A percentile compares a stretch with the other conserved stretches of the same genome.
phyloP scores from a whole-genome alignment of 2,329 filamentous ascomycete genomes.

The Beauveria bassiana region DNA sequence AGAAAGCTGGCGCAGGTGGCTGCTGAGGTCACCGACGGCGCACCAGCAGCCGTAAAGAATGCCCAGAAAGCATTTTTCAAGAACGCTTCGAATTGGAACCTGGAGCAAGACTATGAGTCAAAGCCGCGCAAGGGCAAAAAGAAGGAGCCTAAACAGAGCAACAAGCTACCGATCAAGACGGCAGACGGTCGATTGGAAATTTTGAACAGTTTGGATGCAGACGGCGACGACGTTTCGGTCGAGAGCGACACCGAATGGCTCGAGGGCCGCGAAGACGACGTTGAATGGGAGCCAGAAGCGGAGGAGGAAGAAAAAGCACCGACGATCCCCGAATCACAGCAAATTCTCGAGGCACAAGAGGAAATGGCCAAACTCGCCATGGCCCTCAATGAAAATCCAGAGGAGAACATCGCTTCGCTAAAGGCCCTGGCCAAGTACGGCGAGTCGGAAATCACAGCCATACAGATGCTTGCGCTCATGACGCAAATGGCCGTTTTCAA shows the following conservation, averaged over 20 bases:
- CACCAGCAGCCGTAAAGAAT: slow-evolving; percentile 26
- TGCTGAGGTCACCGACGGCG: slow-evolving; percentile 35
- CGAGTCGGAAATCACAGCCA: slow-evolving; percentile 58
- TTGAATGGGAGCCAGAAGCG: slow-evolving; percentile 39
- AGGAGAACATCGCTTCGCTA: slow-evolving; percentile 77
- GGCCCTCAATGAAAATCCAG: slow-evolving; percentile 82
- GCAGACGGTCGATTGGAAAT: slow-evolving; percentile 65
- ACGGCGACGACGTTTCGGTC: slow-evolving; percentile 51
- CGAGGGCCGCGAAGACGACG: slow-evolving; percentile 49
- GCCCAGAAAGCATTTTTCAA: slow-evolving; percentile 61
- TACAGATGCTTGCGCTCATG: slow-evolving; percentile 79
- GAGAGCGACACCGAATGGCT: slow-evolving; percentile 59
- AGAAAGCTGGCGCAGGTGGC: slow-evolving; percentile 49
- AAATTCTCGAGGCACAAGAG: slow-evolving; percentile 83
- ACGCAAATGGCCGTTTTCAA: slow-evolving; percentile 89
- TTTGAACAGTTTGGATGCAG: slow-evolving; percentile 45
- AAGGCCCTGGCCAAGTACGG: slow-evolving; percentile 70
- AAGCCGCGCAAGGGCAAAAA: slow-evolving; percentile 73
- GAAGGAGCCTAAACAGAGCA: slow-evolving; percentile 56
- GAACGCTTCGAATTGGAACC: slow-evolving; percentile 74
- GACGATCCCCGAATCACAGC: slow-evolving; percentile 64
- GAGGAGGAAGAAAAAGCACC: slow-evolving; percentile 44
- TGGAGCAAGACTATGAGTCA: slow-evolving; percentile 86
- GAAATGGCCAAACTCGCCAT: slow-evolving; percentile 79
- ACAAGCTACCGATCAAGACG: slow-evolving; percentile 78